These are phyloP conservation scores for Haplographium delicatum DNA, from an alignment of 495 filamentous ascomycete genomes.

Conservation along the genomic window DNA sequence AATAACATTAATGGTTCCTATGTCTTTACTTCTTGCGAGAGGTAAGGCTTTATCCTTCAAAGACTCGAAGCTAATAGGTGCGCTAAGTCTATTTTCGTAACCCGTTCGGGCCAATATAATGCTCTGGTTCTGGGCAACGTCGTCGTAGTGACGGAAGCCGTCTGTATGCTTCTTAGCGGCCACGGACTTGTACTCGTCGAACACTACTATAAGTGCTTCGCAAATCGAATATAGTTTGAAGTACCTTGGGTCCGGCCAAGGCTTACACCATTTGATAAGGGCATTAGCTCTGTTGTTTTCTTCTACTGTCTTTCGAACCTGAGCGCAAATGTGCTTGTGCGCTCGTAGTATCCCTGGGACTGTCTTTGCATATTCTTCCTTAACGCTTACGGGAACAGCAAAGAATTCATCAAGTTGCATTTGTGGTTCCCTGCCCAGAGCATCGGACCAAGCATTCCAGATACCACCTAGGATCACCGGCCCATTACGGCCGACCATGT, in stretches of 20 bases:
- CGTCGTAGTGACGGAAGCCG: slow-evolving; percentile 22
- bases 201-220: slow-evolving; percentile 18
- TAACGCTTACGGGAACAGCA: slow-evolving; percentile 21
- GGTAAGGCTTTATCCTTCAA: slow-evolving; percentile 18
- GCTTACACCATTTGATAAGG: neutral
- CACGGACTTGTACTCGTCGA: slow-evolving; percentile 17
- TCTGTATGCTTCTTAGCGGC: slow-evolving; percentile 16
- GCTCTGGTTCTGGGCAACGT: slow-evolving; percentile 18
- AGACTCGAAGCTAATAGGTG: slow-evolving; percentile 28
- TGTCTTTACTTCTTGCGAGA: slow-evolving; percentile 18
- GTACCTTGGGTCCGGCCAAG: slow-evolving; percentile 17
- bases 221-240: slow-evolving; percentile 23
- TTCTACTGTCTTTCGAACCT: slow-evolving; percentile 14
- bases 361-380: slow-evolving; percentile 10
- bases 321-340: slow-evolving; percentile 14
- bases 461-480: slow-evolving; percentile 21
- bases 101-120: slow-evolving; percentile 24
- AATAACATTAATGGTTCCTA: slow-evolving; percentile 18
- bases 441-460: slow-evolving; percentile 22
- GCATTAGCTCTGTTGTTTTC: slow-evolving; percentile 10
- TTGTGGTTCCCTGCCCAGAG: slow-evolving; percentile 20
- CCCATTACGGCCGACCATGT: slow-evolving; percentile 3
- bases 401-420: slow-evolving; percentile 24
- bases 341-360: slow-evolving; percentile 20
- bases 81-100: slow-evolving; percentile 23